Evolutionary conservation across 371 early-diverging fungal genomes (phyloP), one percentile per base, ranked within the genome.

Genomic region (Syncephalastrum sp.): DNA sequence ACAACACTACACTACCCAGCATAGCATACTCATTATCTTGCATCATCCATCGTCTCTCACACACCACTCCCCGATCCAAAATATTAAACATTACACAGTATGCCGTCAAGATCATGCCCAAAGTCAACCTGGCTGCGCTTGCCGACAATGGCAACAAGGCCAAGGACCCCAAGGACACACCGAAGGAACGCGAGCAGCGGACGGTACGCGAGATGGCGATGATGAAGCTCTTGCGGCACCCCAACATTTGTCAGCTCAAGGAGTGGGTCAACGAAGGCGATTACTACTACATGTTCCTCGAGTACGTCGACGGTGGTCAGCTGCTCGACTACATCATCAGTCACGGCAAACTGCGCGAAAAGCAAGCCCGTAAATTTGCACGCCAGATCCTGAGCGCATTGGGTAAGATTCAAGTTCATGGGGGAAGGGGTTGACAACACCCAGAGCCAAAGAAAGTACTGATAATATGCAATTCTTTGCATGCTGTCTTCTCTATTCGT

Each of bases 231-330:
- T 69, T 94, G 25, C 64, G 84, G 53, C 98, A 97, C 68, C 93
- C 93, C 0, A 77, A 84, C 60, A 86, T 88, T 16, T 80, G 82
- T 61, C 70, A 73, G 62, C 64, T 95, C 21, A 77, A 85, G 61
- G 93, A 95, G 62, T 89, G 92, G 59, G 70, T 89, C 7, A 75
- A 86, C 15, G 83, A 81, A 50, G 81, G 85, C 2, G 81, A 84
- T 51, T 78, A 86, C 65, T 96, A 90, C 73, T 97, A 92, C 69
- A 74, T 97, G 67, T 89, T 97, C 59, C 83, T 95, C 53, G 94
- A 95, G 57, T 89, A 87, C 59, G 82, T 92, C 0, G 75, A 83
- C 49, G 94, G 92, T 15, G 79, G 78, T 6, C 91, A 90, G 57
- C 63, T 93, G 46, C 74, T 89, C 4, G 94, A 94, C 57, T 82